These are phyloP conservation scores for Pleurotus eryngii DNA, from an alignment of 768 basidiomycete species.

Conservation along the genomic window DNA sequence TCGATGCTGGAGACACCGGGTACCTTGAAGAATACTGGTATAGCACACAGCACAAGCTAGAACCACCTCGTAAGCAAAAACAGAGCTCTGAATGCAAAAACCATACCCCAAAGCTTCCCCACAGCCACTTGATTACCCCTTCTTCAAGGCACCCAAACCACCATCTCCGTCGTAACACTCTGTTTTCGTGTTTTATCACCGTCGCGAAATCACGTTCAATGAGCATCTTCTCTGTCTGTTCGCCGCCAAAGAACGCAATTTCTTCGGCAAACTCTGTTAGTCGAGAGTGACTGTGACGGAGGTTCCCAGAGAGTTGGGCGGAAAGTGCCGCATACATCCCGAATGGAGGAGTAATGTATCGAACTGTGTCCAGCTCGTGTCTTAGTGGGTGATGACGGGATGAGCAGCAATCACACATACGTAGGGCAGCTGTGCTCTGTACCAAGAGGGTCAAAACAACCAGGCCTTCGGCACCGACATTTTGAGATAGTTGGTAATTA, in stretches of 20 bases:
- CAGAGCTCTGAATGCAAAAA: not conserved
- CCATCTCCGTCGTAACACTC: constrained; percentile 75
- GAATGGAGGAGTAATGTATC: constrained; percentile 86
- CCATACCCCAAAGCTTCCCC: constrained; percentile 87
- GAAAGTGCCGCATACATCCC: constrained; percentile 88
- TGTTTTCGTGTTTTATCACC: constrained; percentile 81
- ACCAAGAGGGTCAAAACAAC: constrained; percentile 80
- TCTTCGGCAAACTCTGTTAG: constrained; percentile 88
- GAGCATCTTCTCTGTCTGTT: constrained; percentile 86
- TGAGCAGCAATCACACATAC: constrained; percentile 42
- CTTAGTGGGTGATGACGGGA: too few relatives aligned
- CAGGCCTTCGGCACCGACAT: constrained; percentile 92
- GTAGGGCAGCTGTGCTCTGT: constrained; percentile 75
- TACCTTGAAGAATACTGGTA: constrained; percentile 89
- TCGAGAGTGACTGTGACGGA: constrained; percentile 90
- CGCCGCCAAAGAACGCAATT: constrained; percentile 84
- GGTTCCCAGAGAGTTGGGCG: constrained; percentile 81
- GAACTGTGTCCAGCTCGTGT: constrained; percentile 47
- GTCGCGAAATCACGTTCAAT: constrained; percentile 87
- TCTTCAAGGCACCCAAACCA: constrained; percentile 93
- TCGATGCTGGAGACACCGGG: constrained; percentile 67
- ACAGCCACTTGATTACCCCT: constrained; percentile 93
- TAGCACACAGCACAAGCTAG: constrained; percentile 82
- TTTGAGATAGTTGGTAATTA: constrained; percentile 91
- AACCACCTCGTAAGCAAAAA: constrained; percentile 8